Evolutionary conservation across 371 early-diverging fungal species (phyloP).

Genomic region (Mucor saturninus): DNA sequence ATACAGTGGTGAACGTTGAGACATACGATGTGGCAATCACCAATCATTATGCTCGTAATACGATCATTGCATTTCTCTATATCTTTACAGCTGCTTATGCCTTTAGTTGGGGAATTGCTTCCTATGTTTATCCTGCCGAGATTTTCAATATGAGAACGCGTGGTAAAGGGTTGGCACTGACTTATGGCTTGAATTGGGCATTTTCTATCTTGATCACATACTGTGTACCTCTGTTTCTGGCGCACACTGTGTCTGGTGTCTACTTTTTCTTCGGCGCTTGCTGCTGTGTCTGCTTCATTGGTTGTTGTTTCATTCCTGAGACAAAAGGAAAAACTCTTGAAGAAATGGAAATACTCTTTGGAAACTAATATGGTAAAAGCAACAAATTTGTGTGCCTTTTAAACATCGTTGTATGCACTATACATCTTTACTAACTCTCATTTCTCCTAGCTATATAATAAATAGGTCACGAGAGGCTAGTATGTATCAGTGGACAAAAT

Average conservation of each 20-base stretch:
- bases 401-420: no score
- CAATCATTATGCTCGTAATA: constrained; percentile 38
- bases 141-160: constrained; percentile 58
- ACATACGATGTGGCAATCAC: constrained; percentile 24
- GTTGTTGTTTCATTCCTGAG: constrained; percentile 60
- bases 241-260: constrained; percentile 61
- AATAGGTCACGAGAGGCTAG: constrained; percentile 5
- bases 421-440: no score
- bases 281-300: constrained; percentile 39
- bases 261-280: constrained; percentile 64
- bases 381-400: neutral
- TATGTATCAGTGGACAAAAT: neutral
- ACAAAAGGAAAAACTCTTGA: constrained; percentile 62
- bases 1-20: constrained; percentile 33
- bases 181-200: constrained; percentile 70
- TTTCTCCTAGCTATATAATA: constrained; percentile 8
- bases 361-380: neutral
- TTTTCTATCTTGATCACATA: constrained; percentile 54
- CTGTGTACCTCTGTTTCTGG: constrained; percentile 44
- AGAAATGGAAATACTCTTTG: constrained; percentile 50
- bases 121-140: constrained; percentile 73
- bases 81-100: constrained; percentile 54
- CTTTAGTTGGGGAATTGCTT: constrained; percentile 55
- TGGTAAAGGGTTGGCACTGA: constrained; percentile 46
- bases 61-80: constrained; percentile 49